Evolutionary conservation across 108 stramenopile species (phyloP).

Genomic region (Pseudonitzschia delicatissima): DNA sequence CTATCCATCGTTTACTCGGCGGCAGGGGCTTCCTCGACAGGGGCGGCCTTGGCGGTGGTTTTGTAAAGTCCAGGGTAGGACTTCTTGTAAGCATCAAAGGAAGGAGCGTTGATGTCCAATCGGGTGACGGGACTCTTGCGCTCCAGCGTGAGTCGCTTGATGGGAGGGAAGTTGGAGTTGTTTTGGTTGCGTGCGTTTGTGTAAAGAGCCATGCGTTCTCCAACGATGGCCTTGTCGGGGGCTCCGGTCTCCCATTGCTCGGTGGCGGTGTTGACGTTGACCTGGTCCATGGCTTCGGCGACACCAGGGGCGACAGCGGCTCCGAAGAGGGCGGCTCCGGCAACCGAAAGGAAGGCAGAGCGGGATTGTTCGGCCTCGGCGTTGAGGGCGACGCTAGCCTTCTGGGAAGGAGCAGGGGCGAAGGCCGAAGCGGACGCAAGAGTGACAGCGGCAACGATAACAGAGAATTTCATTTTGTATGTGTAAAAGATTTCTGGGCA

Average conservation of each 20-base stretch:
- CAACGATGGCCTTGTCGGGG: slow-evolving; percentile 51
- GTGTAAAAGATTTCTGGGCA: neutral
- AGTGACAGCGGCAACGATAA: slow-evolving; percentile 44
- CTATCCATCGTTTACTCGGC: too few species aligned
- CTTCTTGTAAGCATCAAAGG: slow-evolving; percentile 65
- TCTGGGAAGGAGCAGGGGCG: slow-evolving; percentile 32
- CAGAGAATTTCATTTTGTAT: slow-evolving; percentile 57
- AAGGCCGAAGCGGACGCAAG: slow-evolving; percentile 60
- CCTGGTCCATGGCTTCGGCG: slow-evolving; percentile 77
- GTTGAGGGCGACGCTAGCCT: slow-evolving; percentile 42
- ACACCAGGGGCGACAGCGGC: slow-evolving; percentile 46
- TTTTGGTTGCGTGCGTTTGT: slow-evolving; percentile 80
- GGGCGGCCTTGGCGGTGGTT: too few species aligned
- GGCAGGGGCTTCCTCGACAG: too few species aligned
- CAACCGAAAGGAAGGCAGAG: slow-evolving; percentile 61
- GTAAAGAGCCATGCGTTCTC: slow-evolving; percentile 61
- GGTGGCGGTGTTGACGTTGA: slow-evolving; percentile 59
- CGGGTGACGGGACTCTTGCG: slow-evolving; percentile 86
- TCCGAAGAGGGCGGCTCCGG: slow-evolving; percentile 59
- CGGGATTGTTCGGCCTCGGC: slow-evolving; percentile 57
- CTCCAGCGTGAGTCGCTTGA: slow-evolving; percentile 79
- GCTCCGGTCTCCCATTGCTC: slow-evolving; percentile 80
- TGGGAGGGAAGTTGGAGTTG: slow-evolving; percentile 75
- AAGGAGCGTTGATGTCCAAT: slow-evolving; percentile 77
- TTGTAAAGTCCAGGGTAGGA: slow-evolving; percentile 86